Evolutionary conservation across 192 early-diverging fungal genomes (phyloP).

Genomic region (Linnemannia schmuckeri): DNA sequence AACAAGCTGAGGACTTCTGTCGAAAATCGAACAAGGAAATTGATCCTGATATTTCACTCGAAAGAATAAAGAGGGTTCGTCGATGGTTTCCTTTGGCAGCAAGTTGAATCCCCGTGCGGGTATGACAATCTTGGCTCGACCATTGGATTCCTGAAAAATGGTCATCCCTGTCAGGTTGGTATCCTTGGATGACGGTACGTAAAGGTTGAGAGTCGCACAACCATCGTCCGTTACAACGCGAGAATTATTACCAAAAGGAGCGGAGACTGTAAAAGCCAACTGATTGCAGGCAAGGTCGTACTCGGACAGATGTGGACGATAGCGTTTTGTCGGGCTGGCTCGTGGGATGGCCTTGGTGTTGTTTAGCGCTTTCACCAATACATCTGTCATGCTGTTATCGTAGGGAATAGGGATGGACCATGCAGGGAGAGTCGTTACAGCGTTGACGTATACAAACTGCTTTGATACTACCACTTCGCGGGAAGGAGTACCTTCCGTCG

Average conservation of each 20-base stretch:
- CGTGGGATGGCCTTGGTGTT: constrained; percentile 7
- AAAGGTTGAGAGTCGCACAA: background rate
- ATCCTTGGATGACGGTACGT: too few relatives aligned
- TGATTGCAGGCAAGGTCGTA: constrained; percentile 8
- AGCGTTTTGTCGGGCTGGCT: background rate
- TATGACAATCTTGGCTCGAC: constrained; percentile 6
- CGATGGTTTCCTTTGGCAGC: too few relatives aligned
- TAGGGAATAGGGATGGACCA: background rate
- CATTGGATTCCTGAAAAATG: constrained; percentile 1
- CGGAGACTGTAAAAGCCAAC: background rate
- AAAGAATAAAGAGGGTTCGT: too few relatives aligned
- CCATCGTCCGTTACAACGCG: background rate
- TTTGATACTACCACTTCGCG: background rate
- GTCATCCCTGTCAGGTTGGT: background rate
- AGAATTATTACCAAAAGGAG: too few relatives aligned
- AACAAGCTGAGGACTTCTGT: too few relatives aligned
- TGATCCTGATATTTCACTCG: too few relatives aligned
- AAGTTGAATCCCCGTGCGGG: background rate
- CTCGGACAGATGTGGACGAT: background rate
- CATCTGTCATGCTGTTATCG: background rate
- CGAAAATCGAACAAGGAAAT: too few relatives aligned
- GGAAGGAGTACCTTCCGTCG: background rate
- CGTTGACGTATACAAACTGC: background rate
- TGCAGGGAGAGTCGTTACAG: background rate
- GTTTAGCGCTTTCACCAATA: background rate